A percentile compares a stretch with the other conserved stretches of the same genome.
phyloP scores from a whole-genome alignment of 2,329 filamentous ascomycete genomes.

The Alternaria arborescens region DNA sequence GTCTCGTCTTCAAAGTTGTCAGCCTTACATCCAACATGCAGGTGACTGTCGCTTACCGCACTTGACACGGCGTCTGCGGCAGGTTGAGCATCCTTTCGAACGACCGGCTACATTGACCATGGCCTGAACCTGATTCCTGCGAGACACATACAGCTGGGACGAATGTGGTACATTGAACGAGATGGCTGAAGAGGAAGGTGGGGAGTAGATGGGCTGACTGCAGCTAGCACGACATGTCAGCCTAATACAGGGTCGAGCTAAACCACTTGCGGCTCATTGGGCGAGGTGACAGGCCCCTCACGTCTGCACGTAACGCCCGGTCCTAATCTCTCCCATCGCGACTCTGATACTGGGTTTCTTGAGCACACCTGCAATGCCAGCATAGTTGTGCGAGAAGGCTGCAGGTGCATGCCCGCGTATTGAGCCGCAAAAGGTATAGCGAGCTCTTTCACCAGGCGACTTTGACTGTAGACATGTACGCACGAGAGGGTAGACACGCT shows the following conservation, averaged over 20 bases:
- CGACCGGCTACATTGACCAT: slow-evolving; percentile 47
- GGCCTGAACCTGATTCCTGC: not conserved
- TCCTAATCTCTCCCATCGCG: not conserved
- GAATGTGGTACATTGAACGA: slow-evolving; percentile 9
- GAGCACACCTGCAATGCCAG: not conserved
- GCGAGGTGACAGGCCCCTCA: slow-evolving; percentile 20
- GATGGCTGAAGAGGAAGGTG: slow-evolving; percentile 4
- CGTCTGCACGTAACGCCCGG: not conserved
- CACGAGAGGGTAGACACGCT: not conserved
- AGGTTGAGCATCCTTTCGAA: slow-evolving; percentile 45
- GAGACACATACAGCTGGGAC: not conserved
- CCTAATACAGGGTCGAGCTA: slow-evolving; percentile 19
- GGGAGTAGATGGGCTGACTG: not conserved
- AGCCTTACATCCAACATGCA: slow-evolving; percentile 2
- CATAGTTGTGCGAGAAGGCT: not conserved
- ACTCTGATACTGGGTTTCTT: not conserved
- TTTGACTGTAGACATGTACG: not conserved
- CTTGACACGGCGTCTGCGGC: slow-evolving; percentile 41
- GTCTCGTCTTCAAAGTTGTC: slow-evolving; percentile 33
- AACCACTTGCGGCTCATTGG: slow-evolving; percentile 36
- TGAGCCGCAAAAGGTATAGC: slow-evolving; percentile 14
- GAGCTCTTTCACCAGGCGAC: not conserved
- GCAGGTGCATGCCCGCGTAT: not conserved
- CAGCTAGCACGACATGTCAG: not conserved
- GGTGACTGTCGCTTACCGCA: slow-evolving; percentile 36